phyloP scores from a whole-genome alignment of 2,329 filamentous ascomycete genomes.

The Phialocephala sp. region DNA sequence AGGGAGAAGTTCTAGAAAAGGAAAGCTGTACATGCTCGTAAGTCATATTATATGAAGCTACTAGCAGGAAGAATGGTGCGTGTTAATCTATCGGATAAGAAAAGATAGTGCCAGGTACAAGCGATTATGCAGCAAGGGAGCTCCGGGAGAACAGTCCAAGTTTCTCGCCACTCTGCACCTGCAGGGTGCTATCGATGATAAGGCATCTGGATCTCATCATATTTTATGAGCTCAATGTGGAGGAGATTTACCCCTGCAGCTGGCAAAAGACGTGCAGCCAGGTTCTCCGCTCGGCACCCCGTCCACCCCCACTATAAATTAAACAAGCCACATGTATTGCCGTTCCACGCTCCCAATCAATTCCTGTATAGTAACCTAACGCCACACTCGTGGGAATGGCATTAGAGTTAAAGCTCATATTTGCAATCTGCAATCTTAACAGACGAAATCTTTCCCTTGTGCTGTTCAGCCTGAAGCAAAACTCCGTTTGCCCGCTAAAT shows the following conservation, averaged over 20 bases:
- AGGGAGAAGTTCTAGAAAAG: constrained; percentile 1
- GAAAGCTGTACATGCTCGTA: not conserved
- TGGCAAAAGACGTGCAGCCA: constrained; percentile 1
- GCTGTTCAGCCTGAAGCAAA: constrained; percentile 1
- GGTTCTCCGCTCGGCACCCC: constrained; percentile 3
- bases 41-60: not conserved
- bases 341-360: not conserved
- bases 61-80: not conserved
- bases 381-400: not conserved
- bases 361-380: not conserved
- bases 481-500: constrained; percentile 1
- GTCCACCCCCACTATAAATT: constrained; percentile 4
- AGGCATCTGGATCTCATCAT: not conserved
- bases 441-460: not conserved
- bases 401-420: not conserved
- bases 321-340: constrained; percentile 6
- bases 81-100: constrained; percentile 1
- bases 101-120: constrained; percentile 1
- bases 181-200: constrained; percentile 6
- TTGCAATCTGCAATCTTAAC: not conserved
- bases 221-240: not conserved
- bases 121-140: constrained; percentile 1
- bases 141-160: constrained; percentile 1
- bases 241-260: not conserved
- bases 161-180: not conserved